These are phyloP conservation scores for Mycena filopes DNA, from an alignment of 768 basidiomycete genomes.

Conservation along the genomic window DNA sequence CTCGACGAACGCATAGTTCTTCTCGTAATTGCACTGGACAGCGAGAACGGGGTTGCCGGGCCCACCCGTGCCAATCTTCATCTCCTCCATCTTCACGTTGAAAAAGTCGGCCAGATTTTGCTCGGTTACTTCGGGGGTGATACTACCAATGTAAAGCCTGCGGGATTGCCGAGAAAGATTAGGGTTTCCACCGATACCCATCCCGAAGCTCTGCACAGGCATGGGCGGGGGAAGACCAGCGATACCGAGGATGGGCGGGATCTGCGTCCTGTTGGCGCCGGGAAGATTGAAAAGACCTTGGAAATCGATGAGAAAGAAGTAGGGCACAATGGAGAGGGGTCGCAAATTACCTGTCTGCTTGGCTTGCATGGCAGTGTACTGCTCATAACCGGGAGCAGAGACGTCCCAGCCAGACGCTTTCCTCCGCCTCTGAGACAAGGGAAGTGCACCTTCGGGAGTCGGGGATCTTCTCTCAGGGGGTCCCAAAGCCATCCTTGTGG, in stretches of 20 bases:
- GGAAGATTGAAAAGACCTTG: constrained; percentile 96
- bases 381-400: constrained; percentile 94
- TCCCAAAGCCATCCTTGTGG: constrained; percentile 67
- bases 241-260: constrained; percentile 83
- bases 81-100: constrained; percentile 95
- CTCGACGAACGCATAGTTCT: constrained; percentile 99
- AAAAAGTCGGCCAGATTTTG: constrained; percentile 93
- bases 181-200: constrained; percentile 88
- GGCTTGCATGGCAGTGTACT: constrained; percentile 95
- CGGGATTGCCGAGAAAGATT: constrained; percentile 94
- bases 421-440: constrained; percentile 86
- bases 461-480: constrained; percentile 87
- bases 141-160: constrained; percentile 95
- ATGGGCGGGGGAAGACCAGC: constrained; percentile 86
- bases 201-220: constrained; percentile 86
- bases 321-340: neutral
- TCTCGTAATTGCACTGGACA: constrained; percentile 97
- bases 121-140: constrained; percentile 94
- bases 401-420: constrained; percentile 97
- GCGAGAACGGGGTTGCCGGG: constrained; percentile 92
- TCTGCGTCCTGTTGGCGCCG: constrained; percentile 91
- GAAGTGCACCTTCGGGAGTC: constrained; percentile 86
- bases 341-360: constrained; percentile 87
- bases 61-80: constrained; percentile 84
- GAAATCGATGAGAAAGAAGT: constrained; percentile 24